Base-by-base conservation (phyloP, 176 grass and related monocot genomes). In the Aegilops speltoides region DNA sequence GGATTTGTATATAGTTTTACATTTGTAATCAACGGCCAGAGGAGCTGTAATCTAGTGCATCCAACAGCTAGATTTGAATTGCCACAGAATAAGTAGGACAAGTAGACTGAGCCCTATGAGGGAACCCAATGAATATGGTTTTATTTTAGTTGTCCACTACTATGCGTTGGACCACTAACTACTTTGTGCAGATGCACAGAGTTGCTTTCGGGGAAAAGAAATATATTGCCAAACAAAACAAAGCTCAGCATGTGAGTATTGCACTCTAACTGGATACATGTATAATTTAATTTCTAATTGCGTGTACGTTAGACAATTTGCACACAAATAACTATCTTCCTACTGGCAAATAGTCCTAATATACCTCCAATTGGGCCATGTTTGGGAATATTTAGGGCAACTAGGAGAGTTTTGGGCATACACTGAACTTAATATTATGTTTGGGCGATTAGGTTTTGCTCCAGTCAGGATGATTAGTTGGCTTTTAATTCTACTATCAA, bases 41-140 rank as follows among this genome's bases (percentile, higher is more conserved):
- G 22, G 45, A 75, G 75, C 7, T 80, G 37, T 84, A 76, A 80
- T 84, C 34, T 84, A 91, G 46, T 87, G 85, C 67, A 68, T 37
- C 70, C 52, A 66, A 79, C 46, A 87, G 75, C 85, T 80, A 87
- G 80, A 91, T 91, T 79, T 91, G 61, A 2, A 37, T 76, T 91
- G 43, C 34, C 6, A 48, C 68, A 87, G 1, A 46, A 79, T 45
- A 87, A 75, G 33, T 76, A 79, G 67, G 67, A 59, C 80, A 79
- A 79, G 57, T 70, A 79, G 66, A 43, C 73, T 66, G 40, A 79
- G 74, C 13, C 41, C 73, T 60, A 16, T 8, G 80, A 36, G 73
- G 56, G 56, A 74, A 60, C 32, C 45, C 57, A 66, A 59, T 2
- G 54, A 59, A 59, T 54, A 56, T 79, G 20, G 20, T 79, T 79